Evolutionary conservation across 2,329 filamentous ascomycete genomes (phyloP), one percentile per base, ranked within the genome.

Genomic region (Fusarium sacchari): DNA sequence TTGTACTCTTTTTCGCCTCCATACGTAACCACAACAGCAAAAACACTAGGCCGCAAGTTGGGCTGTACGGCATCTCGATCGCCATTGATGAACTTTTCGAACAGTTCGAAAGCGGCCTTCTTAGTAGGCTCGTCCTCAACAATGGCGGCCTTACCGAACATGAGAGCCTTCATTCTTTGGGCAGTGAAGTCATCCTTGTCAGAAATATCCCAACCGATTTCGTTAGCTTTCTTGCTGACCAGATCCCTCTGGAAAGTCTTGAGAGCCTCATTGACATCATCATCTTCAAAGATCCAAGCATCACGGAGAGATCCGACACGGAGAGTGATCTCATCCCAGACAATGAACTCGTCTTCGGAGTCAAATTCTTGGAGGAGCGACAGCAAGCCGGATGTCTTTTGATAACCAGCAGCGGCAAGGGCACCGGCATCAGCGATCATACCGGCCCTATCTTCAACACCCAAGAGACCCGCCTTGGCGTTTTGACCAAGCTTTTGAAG

Each of bases 361-460:
- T 92, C 90, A 80, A 98, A 96, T 56, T 93, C 92, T 81, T 97
- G 93, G 61, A 98, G 87, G 20, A 98, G 88, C 60, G 93, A 95
- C 47, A 98, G 84, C 59, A 97, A 88, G 18, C 94, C 95, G 22
- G 95, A 97, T 1, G 96, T 97, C 87, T 94, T 97, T 82, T 97
- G 94, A 82, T 97, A 97, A 37, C 96, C 96, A 53, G 95, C 96
- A 40, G 93, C 90, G 60, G 96, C 94, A 76, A 98, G 88, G 36
- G 96, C 94, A 76, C 94, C 95, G 8, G 96, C 95, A 82, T 98
- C 96, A 37, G 94, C 93, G 81, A 97, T 94, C 93, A 98, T 97
- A 79, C 96, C 96, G 53, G 96, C 94, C 67, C 96, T 91, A 81
- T 98, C 96, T 83, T 98, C 94, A 12, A 97, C 94, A 17, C 90